Evolutionary conservation across 1,284 basidiomycete species (phyloP).

Genomic region (Coniferiporia weirii): DNA sequence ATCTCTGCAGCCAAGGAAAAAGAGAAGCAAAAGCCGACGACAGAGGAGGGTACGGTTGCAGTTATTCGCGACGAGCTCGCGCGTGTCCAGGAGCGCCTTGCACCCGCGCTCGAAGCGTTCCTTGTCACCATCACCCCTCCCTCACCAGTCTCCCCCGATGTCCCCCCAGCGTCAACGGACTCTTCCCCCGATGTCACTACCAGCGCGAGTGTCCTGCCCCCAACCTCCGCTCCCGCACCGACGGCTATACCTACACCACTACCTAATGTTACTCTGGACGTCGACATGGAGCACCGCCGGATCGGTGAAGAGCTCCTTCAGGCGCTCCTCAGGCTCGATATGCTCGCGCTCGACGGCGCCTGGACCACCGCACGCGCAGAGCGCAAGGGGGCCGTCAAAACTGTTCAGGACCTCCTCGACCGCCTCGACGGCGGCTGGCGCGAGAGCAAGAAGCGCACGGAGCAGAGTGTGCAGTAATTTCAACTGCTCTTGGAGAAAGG

Average conservation of each 20-base stretch:
- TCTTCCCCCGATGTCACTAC: constrained; percentile 15
- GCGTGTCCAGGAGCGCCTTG: constrained; percentile 46
- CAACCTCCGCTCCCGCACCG: constrained; percentile 11
- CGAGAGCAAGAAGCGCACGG: constrained; percentile 3
- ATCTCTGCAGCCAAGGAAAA: constrained; percentile 25
- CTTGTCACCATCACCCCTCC: constrained; percentile 35
- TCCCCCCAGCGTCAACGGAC: constrained; percentile 17
- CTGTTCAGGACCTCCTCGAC: constrained; percentile 56
- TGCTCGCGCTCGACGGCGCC: constrained; percentile 56
- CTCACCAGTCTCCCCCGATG: constrained; percentile 18
- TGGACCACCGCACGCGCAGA: constrained; percentile 69
- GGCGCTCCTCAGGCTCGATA: constrained; percentile 70
- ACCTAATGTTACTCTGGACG: constrained; percentile 10
- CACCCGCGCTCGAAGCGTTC: constrained; percentile 52
- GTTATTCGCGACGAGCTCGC: constrained; percentile 57
- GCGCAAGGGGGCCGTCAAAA: constrained; percentile 70
- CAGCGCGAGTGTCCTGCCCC: constrained; percentile 8
- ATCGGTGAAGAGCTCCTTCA: constrained; percentile 73
- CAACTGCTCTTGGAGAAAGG: neutral
- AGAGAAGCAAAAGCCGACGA: constrained; percentile 27
- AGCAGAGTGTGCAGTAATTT: neutral
- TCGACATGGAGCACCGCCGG: constrained; percentile 46
- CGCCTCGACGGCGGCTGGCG: constrained; percentile 49
- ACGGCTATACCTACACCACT: constrained; percentile 6
- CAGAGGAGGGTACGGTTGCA: constrained; percentile 49